These are phyloP conservation scores for Coemansia guatemalensis DNA, from an alignment of 192 early-diverging fungal genomes.

Conservation along the genomic window DNA sequence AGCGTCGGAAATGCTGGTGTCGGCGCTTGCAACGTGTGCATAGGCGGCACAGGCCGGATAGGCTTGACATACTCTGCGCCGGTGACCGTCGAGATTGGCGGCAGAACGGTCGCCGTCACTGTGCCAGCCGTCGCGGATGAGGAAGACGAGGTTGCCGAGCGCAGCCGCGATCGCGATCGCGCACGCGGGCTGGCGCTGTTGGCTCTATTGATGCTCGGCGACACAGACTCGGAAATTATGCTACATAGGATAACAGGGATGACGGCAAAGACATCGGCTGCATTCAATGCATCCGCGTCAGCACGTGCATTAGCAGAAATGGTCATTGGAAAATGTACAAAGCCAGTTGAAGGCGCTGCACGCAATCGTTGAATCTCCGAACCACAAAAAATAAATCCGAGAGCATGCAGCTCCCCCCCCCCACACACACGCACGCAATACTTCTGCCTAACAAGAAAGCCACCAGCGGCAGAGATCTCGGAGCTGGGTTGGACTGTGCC, in stretches of 20 bases:
- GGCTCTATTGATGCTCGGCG: conserved; percentile 8
- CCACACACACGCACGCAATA: too few relatives aligned
- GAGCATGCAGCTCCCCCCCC: background rate
- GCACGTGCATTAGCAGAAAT: conserved; percentile 14
- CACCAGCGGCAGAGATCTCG: background rate
- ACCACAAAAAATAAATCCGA: background rate
- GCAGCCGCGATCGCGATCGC: conserved; percentile 8
- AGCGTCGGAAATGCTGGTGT: conserved; percentile 13
- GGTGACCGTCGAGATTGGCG: conserved; percentile 30
- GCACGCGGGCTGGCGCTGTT: conserved; percentile 10
- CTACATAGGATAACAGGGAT: conserved; percentile 20
- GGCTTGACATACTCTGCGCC: conserved; percentile 3
- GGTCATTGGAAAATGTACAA: background rate
- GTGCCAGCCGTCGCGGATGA: background rate
- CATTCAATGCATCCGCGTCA: background rate
- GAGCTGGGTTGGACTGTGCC: background rate
- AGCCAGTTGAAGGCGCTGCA: background rate
- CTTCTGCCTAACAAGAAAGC: background rate
- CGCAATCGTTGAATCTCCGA: conserved; percentile 13
- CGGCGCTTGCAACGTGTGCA: conserved; percentile 14
- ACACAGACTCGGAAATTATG: conserved; percentile 35
- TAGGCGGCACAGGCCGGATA: background rate
- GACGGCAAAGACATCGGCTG: background rate
- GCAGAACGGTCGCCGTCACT: conserved; percentile 12
- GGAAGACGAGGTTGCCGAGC: conserved; percentile 1